Conservation (phyloP, 768 basidiomycete genomes). For the Rickenella mellea region DNA sequence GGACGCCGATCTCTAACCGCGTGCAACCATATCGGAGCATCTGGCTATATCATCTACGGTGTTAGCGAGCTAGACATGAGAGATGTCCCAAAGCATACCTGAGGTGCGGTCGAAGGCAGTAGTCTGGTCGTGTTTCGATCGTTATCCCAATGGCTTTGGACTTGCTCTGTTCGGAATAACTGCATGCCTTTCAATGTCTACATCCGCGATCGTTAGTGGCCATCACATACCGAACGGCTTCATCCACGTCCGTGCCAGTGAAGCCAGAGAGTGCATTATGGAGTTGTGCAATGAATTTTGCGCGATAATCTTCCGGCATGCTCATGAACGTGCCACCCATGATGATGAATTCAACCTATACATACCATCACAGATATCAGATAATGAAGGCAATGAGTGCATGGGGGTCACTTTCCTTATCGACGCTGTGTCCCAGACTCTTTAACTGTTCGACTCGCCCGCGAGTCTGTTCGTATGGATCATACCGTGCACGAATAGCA, state of each 20-base stretch:
- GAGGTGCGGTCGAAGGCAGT: conserved; percentile 93
- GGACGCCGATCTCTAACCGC: conserved; percentile 95
- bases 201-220: neutral
- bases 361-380: neutral
- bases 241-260: conserved; percentile 88
- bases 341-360: conserved; percentile 79
- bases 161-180: conserved; percentile 94
- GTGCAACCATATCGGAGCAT: conserved; percentile 99
- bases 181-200: conserved; percentile 18
- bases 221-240: conserved; percentile 69
- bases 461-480: conserved; percentile 95
- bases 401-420: conserved; percentile 54
- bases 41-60: conserved; percentile 44
- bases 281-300: conserved; percentile 87
- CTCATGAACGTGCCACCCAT: conserved; percentile 99
- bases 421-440: conserved; percentile 91
- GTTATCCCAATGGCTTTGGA: conserved; percentile 99
- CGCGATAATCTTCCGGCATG: conserved; percentile 94
- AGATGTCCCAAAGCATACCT: conserved; percentile 36
- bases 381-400: neutral
- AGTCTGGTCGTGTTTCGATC: conserved; percentile 97
- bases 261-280: conserved; percentile 96
- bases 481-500: conserved; percentile 91
- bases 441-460: conserved; percentile 94
- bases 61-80: neutral